Evolutionary conservation across 139 green algal species (phyloP), one percentile per base, ranked within the genome.

Genomic region (Protoeuglena noctilucae): DNA sequence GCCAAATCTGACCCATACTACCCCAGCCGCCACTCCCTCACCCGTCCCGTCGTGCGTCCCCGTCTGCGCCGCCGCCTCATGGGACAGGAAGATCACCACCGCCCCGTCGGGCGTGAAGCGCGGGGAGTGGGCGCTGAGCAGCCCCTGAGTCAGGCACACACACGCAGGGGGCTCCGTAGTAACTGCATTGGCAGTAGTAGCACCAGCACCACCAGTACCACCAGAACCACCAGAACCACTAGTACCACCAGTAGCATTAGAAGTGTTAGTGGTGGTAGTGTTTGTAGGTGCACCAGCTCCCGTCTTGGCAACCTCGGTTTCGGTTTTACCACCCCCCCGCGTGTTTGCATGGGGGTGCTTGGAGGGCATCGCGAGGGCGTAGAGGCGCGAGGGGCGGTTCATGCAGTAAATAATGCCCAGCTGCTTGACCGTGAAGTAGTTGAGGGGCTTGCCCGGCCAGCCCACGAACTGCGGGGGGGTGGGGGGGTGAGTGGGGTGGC

Each of bases 371-470:
- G 46, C 17, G n/a, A 79, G 46, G 21, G 66, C 69, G 41, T 74
- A 71, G 45, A 93, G 43, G 22, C 43, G 28, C 52, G 77, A 84
- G 2, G 77, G 75, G 19, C 87, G 74, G 68, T 94, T 96, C 61
- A 81, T 78, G 70, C 87, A 96, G 65, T 84, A 87, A 0, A 93
- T 72, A 3, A 93, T 82, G 31, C 87, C 87, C 26, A 95, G 70
- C 52, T 58, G 62, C 23, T 62, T 56, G 27, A 17, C 24, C 30
- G 23, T 73, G 40, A 66, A 55, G 53, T 91, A 84, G 61, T 83
- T 87, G 26, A 49, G 30, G 4, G 67, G 28, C 9, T 48, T 39
- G 56, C 87, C 67, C 25, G 65, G 56, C 87, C 87, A 96, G 4
- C 54, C 78, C n/a, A 86, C 74, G 31, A 80, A 74, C n/a, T n/a